Evolutionary conservation across 2,329 filamentous ascomycete genomes (phyloP).

Genomic region (Beauveria varroae): DNA sequence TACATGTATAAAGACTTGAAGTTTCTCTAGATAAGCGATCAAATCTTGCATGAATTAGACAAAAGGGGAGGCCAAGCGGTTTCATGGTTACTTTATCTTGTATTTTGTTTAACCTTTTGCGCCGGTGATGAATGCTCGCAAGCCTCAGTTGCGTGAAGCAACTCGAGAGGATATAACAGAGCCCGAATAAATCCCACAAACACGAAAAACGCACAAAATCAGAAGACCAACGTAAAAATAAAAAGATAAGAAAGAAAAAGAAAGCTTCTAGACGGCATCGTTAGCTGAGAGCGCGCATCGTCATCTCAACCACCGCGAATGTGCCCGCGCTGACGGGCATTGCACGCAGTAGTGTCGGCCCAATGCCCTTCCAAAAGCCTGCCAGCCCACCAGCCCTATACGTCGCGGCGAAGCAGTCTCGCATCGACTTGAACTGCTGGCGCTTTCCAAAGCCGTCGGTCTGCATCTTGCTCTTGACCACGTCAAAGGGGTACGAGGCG

Average conservation of each 20-base stretch:
- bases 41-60: background rate
- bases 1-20: background rate
- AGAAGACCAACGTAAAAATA: background rate
- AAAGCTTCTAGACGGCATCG: too few species aligned
- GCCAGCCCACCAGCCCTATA: slow-evolving; percentile 66
- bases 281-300: slow-evolving; percentile 52
- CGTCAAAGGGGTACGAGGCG: slow-evolving; percentile 88
- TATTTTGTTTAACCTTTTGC: background rate
- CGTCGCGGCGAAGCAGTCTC: slow-evolving; percentile 80
- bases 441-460: slow-evolving; percentile 76
- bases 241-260: background rate
- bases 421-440: slow-evolving; percentile 73
- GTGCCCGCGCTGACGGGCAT: slow-evolving; percentile 98
- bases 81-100: background rate
- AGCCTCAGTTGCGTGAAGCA: background rate
- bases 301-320: slow-evolving; percentile 74
- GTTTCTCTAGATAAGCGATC: background rate
- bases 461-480: slow-evolving; percentile 99
- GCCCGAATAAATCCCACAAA: background rate
- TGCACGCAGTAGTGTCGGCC: slow-evolving; percentile 81
- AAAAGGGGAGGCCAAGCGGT: background rate
- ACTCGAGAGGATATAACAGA: background rate
- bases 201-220: background rate
- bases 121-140: slow-evolving; percentile 7
- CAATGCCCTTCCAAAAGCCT: slow-evolving; percentile 94